Evolutionary conservation across 345 rosid species (phyloP), one percentile per base, ranked within the genome.

Genomic region (Ceriops tagal): DNA sequence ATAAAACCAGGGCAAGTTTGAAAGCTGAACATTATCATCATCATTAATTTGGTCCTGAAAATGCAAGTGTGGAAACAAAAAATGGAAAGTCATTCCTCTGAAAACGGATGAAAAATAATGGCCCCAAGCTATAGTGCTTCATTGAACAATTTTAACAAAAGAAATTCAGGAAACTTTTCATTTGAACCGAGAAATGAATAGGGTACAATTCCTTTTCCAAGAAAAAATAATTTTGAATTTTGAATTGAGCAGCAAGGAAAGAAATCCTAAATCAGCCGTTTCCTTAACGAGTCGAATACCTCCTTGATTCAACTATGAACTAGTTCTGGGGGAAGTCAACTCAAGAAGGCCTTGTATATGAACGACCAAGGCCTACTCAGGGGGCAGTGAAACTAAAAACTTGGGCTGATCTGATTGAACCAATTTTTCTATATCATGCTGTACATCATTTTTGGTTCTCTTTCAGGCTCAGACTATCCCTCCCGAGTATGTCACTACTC

Each of bases 1-100:
- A 24, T 30, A 64, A 56, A 78, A 67, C 57, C 62, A 6, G 18
- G 49, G 64, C 35, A 57, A 21, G 56, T 71, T 60, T 74, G 70
- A 71, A 73, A 64, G 70, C 58, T 60, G 68, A 57, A 56, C 39
- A 63, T 43, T 24, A 68, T 49, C 19, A 19, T 52, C 31, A 16
- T 65, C 56, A 2, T 43, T 5, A 24, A 13, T 55, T 24, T 47
- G 16, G 19, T 9, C 6, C 5, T 22, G 13, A 65, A 62, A 70
- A 62, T 58, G 28, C 7, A 71, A 27, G 32, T n/a, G 30, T 35
- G 31, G 65, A 70, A n/a, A 8, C 39, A 32, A 63, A 64, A 35
- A 43, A 43, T 28, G 43, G 18, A 27, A 43, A 0, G 31, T n/a
- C 9, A 10, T 39, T 16, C 3, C 10, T 35, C 4, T 21, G 0